Evolutionary conservation across 306 rosid genomes (phyloP).

Genomic region (Oemleria cerasiformis): DNA sequence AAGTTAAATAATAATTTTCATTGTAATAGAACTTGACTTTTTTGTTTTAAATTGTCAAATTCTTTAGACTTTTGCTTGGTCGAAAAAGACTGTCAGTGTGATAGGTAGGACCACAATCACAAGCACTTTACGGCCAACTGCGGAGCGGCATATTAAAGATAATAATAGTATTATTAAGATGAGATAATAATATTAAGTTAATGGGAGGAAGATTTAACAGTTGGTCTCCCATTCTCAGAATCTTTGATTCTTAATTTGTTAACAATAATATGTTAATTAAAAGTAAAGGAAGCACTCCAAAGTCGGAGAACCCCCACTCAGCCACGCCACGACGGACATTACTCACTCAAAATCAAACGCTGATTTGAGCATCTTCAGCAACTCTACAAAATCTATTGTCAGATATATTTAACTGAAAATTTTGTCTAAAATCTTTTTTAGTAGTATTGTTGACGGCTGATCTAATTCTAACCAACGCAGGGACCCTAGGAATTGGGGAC

Average conservation of each 20-base stretch:
- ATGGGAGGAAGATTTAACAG: constrained; percentile 11
- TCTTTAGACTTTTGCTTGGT: neutral
- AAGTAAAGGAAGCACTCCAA: neutral
- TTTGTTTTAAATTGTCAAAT: neutral
- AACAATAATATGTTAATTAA: neutral
- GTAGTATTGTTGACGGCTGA: no score
- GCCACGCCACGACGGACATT: neutral
- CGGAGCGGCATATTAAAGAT: constrained; percentile 6
- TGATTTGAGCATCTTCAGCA: neutral
- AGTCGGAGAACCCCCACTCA: neutral
- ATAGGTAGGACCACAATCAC: neutral
- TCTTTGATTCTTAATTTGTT: neutral
- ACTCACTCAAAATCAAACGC: neutral
- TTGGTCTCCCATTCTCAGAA: constrained; percentile 3
- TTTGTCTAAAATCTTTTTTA: no score
- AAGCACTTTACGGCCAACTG: neutral
- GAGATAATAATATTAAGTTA: neutral
- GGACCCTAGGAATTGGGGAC: no score
- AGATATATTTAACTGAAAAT: no score
- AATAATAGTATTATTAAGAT: no score
- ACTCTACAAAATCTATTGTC: no score
- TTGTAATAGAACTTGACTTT: neutral
- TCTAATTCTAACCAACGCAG: no score
- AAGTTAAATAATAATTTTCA: no score
- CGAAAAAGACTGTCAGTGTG: neutral